These are phyloP conservation scores for Capillidium rhysosporum DNA, from an alignment of 371 early-diverging fungal species.

Conservation along the genomic window DNA sequence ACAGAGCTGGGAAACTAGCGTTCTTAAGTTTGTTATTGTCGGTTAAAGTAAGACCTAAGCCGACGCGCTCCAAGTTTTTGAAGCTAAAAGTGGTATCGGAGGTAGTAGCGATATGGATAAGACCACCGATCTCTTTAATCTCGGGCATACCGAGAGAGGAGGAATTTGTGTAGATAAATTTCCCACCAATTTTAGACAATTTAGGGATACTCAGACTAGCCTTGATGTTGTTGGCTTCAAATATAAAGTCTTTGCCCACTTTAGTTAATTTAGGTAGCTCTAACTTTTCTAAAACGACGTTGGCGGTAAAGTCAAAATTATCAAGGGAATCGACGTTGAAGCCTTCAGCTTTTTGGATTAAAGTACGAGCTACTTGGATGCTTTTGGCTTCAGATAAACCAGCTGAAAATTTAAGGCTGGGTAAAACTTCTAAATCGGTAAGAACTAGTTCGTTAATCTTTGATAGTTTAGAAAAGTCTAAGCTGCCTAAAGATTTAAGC, in stretches of 20 bases:
- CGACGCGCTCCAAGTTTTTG: background rate
- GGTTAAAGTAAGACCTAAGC: background rate
- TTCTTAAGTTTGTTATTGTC: background rate
- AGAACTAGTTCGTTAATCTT: background rate
- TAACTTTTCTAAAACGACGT: background rate
- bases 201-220: background rate
- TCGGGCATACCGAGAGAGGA: background rate
- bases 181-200: background rate
- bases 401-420: background rate
- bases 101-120: background rate
- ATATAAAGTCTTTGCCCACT: background rate
- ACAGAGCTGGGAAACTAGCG: background rate
- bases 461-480: background rate
- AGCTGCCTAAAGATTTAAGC: background rate
- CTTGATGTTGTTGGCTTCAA: background rate
- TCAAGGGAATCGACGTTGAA: background rate
- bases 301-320: background rate
- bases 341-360: background rate
- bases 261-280: background rate
- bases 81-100: background rate
- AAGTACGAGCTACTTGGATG: background rate
- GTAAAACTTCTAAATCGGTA: background rate
- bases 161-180: background rate
- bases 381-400: background rate
- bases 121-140: background rate